Base-by-base conservation (phyloP, 192 early-diverging fungal genomes). In the Mortierella alpina region DNA sequence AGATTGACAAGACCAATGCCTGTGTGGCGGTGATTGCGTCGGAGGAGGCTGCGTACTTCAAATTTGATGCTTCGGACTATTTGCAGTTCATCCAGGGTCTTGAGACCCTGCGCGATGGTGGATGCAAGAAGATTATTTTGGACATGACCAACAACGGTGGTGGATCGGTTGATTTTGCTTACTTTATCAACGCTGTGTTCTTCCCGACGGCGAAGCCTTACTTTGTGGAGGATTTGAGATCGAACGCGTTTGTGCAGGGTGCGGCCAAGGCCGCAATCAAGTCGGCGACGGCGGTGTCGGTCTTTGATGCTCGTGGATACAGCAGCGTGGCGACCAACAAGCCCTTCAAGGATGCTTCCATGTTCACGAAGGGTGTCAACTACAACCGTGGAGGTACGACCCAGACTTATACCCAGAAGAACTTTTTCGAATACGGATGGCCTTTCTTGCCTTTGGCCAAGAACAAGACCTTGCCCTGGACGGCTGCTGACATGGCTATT, bases 81-180 rank as follows among this genome's bases (percentile, higher is more conserved):
- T 14, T 59, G 11, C 41, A 72, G 14, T 63, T 84, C 59, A 68
- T 70, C 47, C 23, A 64, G 23, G 82, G 82, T 11, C 68, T 84
- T 41, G 44, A 78, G 42, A 22, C 10, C 14, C 53, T 84, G n/a
- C 66, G 64, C 13, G 11, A 59, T 47, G 63, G 57, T 20, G 75
- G 82, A 15, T 76, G 73, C 66, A 76, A 75, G 44, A 83, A 84
- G 61, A 41, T 84, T 51, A 78, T 84, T 40, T 64, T 84, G 40
- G 82, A 84, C 66, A 68, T 84, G 82, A 74, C 82, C 67, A 84
- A 84, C 68, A 84, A 84, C 15, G 75, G 75, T 55, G 82, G 82
- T 59, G 82, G 82, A 44, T 69, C 63, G 11, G 75, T 72, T 11
- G 59, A 73, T 40, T 63, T 83, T 23, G 63, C 75, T 50, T 78